Evolutionary conservation across 2,329 filamentous ascomycete genomes (phyloP), one percentile per base, ranked within the genome.

Genomic region (Botryotinia globosa): DNA sequence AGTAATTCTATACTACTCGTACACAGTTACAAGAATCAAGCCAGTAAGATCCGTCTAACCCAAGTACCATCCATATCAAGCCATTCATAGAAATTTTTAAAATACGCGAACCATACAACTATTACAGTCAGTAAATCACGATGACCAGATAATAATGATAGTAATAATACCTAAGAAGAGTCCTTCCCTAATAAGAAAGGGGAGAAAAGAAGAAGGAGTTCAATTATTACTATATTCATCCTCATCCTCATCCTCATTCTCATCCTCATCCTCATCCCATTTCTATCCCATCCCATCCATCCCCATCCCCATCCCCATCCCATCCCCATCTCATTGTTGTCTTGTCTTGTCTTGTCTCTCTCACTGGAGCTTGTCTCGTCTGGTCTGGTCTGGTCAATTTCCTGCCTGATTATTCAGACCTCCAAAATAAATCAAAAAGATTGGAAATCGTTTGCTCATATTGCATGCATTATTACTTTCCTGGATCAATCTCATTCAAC

Each of bases 381-480:
- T 48, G 4, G 45, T 42, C 39, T 42, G 0, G 39, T 48, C 34
- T 42, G 3, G 39, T 48, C 58, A 37, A n/a, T 20, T 64, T 45
- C 14, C 39, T 64, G 61, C 61, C 61, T 45, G 37, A 45, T 45
- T 45, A 32, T 10, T 32, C 61, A 64, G 61, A 45, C 61, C 37
- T 44, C 25, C 0, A 56, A 4, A n/a, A 63, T 42, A 18, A 39
- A 39, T 20, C 37, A 45, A 64, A 64, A 64, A 44, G n/a, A 44
- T 64, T 64, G 61, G 61, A 64, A 64, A 64, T 45, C 61, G 39
- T 64, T 64, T 64, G 61, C 39, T 44, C 61, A 63, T 63, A n/a
- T 45, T 45, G n/a, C 61, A 63, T 61, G 39, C 42, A 64, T 44
- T 44, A 20, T 44, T 45, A 64, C 61, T 39, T n/a, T 64, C 61